A percentile compares a stretch with the other conserved stretches of the same genome.
phyloP scores from a whole-genome alignment of 805 yeast species.

The Suhomyces xylopsoci region DNA sequence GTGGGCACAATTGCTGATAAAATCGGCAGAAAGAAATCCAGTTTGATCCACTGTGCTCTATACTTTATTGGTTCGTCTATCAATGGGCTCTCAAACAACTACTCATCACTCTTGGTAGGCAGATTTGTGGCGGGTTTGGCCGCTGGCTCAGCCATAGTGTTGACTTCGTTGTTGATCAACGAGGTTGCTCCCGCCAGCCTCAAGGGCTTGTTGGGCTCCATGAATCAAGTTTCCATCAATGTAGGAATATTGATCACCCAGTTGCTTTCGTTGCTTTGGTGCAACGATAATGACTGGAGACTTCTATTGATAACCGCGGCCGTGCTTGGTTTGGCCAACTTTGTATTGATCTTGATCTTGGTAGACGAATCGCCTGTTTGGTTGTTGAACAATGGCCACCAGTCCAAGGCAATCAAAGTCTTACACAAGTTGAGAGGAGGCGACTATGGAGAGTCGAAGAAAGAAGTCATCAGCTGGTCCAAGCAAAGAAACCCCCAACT shows the following conservation, averaged over 20 bases:
- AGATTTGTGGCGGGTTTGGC: constrained; percentile 79
- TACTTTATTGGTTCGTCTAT: constrained; percentile 62
- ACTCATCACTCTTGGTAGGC: constrained; percentile 52
- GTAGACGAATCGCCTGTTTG: constrained; percentile 83
- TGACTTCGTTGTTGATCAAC: constrained; percentile 76
- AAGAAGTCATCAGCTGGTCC: constrained; percentile 39
- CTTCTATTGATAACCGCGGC: constrained; percentile 61
- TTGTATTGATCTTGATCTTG: constrained; percentile 35
- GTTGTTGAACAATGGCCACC: constrained; percentile 53
- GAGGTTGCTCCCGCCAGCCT: constrained; percentile 70
- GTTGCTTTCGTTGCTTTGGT: constrained; percentile 63
- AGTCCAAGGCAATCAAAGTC: constrained; percentile 37
- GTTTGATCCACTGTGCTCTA: constrained; percentile 48
- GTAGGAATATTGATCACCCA: constrained; percentile 83
- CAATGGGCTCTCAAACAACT: constrained; percentile 49
- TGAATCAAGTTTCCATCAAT: constrained; percentile 86
- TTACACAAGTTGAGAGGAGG: constrained; percentile 41
- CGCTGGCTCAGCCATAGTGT: constrained; percentile 85
- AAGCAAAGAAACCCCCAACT: neutral
- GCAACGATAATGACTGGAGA: constrained; percentile 72
- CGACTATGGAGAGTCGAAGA: constrained; percentile 29
- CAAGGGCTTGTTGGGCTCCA: constrained; percentile 80
- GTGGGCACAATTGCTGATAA: constrained; percentile 64
- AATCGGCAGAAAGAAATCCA: constrained; percentile 60
- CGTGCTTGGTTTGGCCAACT: constrained; percentile 48